These are phyloP conservation scores for Geotrichum histeridarum DNA, from an alignment of 1,139 yeast genomes.

Conservation along the genomic window DNA sequence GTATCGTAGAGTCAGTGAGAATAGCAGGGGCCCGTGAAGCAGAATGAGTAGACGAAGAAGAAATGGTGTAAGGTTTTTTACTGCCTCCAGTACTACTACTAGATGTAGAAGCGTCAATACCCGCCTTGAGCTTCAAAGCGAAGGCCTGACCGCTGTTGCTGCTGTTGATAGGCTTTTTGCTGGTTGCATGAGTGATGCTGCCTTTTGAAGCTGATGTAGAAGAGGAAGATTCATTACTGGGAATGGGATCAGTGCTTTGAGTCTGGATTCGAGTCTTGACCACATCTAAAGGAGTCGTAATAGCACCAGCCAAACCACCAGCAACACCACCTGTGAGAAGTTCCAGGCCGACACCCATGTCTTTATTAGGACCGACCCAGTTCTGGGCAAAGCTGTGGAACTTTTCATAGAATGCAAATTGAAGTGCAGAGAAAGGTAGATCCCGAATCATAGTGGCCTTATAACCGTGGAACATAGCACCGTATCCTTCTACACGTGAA, in stretches of 20 bases:
- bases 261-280: conserved; percentile 92
- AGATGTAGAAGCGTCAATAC: conserved; percentile 7
- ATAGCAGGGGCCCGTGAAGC: conserved; percentile 36
- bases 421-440: conserved; percentile 90
- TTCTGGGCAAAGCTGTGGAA: conserved; percentile 44
- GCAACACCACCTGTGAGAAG: conserved; percentile 89
- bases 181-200: conserved; percentile 18
- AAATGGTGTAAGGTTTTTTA: conserved; percentile 17
- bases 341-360: conserved; percentile 56
- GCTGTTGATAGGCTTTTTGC: conserved; percentile 9
- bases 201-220: conserved; percentile 18
- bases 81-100: not conserved
- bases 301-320: conserved; percentile 88
- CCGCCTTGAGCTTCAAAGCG: conserved; percentile 14
- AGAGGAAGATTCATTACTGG: conserved; percentile 18
- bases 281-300: conserved; percentile 85
- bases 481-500: conserved; percentile 60
- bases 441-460: conserved; percentile 90
- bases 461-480: conserved; percentile 81
- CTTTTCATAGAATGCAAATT: conserved; percentile 89
- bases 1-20: conserved; percentile 50
- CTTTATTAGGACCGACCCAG: conserved; percentile 32
- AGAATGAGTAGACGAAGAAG: conserved; percentile 24
- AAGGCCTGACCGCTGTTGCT: conserved; percentile 21
- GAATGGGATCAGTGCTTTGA: conserved; percentile 35